Evolutionary conservation across 2,329 filamentous ascomycete species (phyloP).

Genomic region (Curvularia hawaiiensis): DNA sequence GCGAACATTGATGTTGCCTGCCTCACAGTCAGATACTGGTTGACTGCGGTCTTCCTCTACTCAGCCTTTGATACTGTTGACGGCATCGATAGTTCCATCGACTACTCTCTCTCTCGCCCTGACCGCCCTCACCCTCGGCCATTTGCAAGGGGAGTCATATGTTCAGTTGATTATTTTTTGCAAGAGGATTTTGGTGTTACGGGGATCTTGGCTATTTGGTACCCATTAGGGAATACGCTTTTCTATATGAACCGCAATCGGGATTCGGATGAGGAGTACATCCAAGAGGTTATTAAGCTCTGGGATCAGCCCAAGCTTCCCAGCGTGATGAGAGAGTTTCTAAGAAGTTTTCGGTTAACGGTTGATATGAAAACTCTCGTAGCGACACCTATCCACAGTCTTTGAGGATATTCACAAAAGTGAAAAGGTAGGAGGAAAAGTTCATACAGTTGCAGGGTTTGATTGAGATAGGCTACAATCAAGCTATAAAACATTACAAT

Average conservation of each 20-base stretch:
- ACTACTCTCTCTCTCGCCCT: constrained; percentile 15
- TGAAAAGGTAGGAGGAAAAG: background rate
- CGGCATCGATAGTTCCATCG: constrained; percentile 12
- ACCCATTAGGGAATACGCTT: constrained; percentile 29
- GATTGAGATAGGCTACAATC: background rate
- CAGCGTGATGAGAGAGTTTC: constrained; percentile 27
- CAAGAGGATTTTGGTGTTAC: constrained; percentile 26
- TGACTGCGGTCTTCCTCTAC: constrained; percentile 29
- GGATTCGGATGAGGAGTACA: constrained; percentile 20
- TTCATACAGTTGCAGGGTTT: background rate
- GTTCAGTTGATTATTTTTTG: constrained; percentile 32
- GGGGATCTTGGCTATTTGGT: constrained; percentile 26
- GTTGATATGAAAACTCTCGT: constrained; percentile 8
- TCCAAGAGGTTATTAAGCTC: constrained; percentile 13
- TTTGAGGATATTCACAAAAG: background rate
- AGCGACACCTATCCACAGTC: constrained; percentile 1
- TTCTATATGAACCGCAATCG: constrained; percentile 25
- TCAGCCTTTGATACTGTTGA: constrained; percentile 22
- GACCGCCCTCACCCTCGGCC: constrained; percentile 26
- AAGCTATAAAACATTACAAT: constrained; percentile 7
- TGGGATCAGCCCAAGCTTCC: constrained; percentile 28
- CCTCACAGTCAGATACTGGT: constrained; percentile 34
- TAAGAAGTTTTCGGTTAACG: constrained; percentile 25
- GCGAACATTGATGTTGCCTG: constrained; percentile 23
- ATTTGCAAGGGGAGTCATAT: constrained; percentile 33